Base-by-base conservation (phyloP, 2,329 filamentous ascomycete genomes). In the Colletotrichum sp. region DNA sequence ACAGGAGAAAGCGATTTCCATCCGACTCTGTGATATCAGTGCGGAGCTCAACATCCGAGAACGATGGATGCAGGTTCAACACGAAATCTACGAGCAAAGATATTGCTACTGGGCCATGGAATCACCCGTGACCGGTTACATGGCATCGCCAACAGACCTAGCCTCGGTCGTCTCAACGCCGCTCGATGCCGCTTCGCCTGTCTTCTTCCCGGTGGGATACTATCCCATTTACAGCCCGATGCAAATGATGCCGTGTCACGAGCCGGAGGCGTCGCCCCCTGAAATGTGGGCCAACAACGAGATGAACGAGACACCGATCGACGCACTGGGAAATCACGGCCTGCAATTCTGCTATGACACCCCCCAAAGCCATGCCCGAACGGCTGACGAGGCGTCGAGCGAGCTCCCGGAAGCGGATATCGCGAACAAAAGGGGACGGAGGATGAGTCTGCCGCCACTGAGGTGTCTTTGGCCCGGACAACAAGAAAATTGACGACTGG, bases 21-120 rank as follows among this genome's bases (percentile, higher is more conserved):
- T 82, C 18, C 83, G 89, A 4, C 82, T 92, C n/a, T 82, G 85
- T 15, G 89, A 91, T 73, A 78, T 92, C 16, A 84, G 86, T 39
- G 81, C 88, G 18, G 89, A 92, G 80, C 85, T 89, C 16, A 85
- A 87, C 77, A 86, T 85, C 52, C 84, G 85, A 5, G 85, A 87
- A 67, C 81, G 85, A 4, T 85, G 84, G 84, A 78, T 79, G 34
- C 81, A 83, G 48, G 80, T 85, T 3, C 81, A 81, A 57, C 78
- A 81, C 18, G 80, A 82, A 63, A 36, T 68, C 9, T 69, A 61
- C 24, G 71, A 65, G 59, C 28, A 30, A 21, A 48, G 32, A 18
- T 67, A 34, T 24, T 43, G 64, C 57, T 71, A 57, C 70, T 75
- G 69, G 63, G 10, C 65, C 7, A 10, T 60, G 12, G 63, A 68